Evolutionary conservation across 2,329 filamentous ascomycete genomes (phyloP).

Genomic region (Cercospora citrullina): DNA sequence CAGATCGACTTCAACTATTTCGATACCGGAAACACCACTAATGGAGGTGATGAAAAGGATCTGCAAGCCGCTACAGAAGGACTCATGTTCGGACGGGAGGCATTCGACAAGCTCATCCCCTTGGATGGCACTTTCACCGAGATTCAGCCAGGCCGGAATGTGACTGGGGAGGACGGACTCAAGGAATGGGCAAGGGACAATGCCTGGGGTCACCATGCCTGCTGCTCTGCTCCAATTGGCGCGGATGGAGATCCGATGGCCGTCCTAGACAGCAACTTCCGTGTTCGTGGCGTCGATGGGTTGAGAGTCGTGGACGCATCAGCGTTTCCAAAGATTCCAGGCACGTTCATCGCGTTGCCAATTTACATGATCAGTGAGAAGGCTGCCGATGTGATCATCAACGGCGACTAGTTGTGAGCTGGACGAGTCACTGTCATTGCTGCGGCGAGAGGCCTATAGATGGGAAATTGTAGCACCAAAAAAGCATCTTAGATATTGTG

Average conservation of each 20-base stretch:
- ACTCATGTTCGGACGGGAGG: slow-evolving; percentile 51
- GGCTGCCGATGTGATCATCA: slow-evolving; percentile 58
- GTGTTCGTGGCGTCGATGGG: slow-evolving; percentile 56
- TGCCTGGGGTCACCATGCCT: slow-evolving; percentile 60
- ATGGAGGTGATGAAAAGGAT: slow-evolving; percentile 42
- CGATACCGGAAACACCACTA: slow-evolving; percentile 51
- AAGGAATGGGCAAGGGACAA: slow-evolving; percentile 52
- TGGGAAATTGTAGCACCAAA: background rate
- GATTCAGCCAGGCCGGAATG: slow-evolving; percentile 46
- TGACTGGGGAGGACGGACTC: slow-evolving; percentile 47
- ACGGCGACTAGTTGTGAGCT: background rate
- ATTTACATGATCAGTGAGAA: slow-evolving; percentile 62
- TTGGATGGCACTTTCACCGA: slow-evolving; percentile 48
- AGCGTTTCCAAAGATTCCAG: slow-evolving; percentile 58
- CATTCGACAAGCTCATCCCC: slow-evolving; percentile 41
- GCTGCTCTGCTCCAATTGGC: slow-evolving; percentile 58
- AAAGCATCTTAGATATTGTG: background rate
- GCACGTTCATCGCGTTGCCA: slow-evolving; percentile 54
- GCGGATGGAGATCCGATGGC: slow-evolving; percentile 54
- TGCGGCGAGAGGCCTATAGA: background rate
- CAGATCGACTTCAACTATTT: slow-evolving; percentile 64
- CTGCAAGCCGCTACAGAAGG: slow-evolving; percentile 57
- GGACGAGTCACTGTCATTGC: background rate
- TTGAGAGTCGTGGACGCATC: slow-evolving; percentile 64
- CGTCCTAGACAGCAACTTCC: slow-evolving; percentile 58